Evolutionary conservation across 768 basidiomycete species (phyloP).

Genomic region (Leucocoprinus birnbaumii): DNA sequence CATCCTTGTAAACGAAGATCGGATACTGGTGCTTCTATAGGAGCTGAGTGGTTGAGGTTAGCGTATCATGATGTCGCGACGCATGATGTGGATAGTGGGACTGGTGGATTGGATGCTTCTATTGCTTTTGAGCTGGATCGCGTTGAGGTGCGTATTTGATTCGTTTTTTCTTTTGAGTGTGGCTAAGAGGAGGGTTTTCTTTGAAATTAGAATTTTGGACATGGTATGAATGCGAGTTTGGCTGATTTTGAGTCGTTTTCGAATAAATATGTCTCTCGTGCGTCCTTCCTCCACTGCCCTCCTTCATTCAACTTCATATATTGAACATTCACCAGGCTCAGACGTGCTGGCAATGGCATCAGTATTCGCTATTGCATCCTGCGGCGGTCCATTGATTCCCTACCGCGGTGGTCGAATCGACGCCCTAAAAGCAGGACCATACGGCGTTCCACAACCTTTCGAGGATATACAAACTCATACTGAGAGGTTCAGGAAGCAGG

Average conservation of each 20-base stretch:
- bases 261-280: conserved; percentile 27
- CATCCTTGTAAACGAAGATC: conserved; percentile 17
- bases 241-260: conserved; percentile 32
- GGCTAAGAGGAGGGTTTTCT: no score
- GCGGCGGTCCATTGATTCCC: conserved; percentile 43
- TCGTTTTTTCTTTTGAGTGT: no score
- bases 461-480: conserved; percentile 32
- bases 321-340: conserved; percentile 24
- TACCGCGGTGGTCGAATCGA: conserved; percentile 41
- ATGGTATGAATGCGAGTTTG: conserved; percentile 31
- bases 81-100: conserved; percentile 19
- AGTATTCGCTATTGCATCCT: conserved; percentile 33
- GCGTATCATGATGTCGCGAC: conserved; percentile 26
- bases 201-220: conserved; percentile 33
- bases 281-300: conserved; percentile 12
- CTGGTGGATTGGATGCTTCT: conserved; percentile 20
- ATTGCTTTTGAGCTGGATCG: conserved; percentile 22
- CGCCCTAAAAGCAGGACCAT: conserved; percentile 31
- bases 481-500: conserved; percentile 32
- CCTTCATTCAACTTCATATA: neutral
- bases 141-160: conserved; percentile 13
- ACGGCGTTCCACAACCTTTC: conserved; percentile 38
- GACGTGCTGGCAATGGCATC: conserved; percentile 41
- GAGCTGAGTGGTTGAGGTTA: conserved; percentile 14
- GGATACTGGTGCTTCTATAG: conserved; percentile 15